Conservation (phyloP, 441 rosid genomes). For the Adansonia grandidieri region DNA sequence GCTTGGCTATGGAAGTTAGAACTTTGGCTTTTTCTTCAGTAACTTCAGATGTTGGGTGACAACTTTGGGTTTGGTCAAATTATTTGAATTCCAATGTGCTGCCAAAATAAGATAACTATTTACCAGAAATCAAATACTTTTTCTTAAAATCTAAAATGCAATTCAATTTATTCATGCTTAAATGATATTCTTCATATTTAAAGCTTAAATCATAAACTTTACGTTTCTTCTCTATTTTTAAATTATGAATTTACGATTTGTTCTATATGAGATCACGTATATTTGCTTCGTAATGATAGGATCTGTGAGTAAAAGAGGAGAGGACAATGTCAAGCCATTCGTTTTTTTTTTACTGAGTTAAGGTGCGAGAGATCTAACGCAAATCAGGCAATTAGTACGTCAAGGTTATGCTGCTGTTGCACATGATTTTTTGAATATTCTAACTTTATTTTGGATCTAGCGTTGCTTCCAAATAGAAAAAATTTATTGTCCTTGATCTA, state of each 20-base stretch:
- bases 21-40: not conserved
- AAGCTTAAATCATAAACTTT: too few species aligned
- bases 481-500: not conserved
- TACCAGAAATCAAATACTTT: too few species aligned
- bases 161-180: too few species aligned
- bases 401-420: not conserved
- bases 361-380: not conserved
- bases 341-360: not conserved
- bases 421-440: not conserved
- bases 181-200: too few species aligned
- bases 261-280: too few species aligned
- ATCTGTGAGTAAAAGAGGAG: not conserved
- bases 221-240: too few species aligned
- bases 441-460: not conserved
- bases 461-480: not conserved
- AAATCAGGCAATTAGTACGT: not conserved
- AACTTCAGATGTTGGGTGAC: not conserved
- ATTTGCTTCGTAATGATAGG: too few species aligned
- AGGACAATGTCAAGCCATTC: not conserved
- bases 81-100: conserved; percentile 9
- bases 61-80: conserved; percentile 5
- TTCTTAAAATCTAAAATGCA: too few species aligned
- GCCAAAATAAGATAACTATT: not conserved
- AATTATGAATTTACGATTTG: too few species aligned
- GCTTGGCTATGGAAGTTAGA: not conserved